Evolutionary conservation across 208 protist species (phyloP).

Genomic region (Crithidia mellificae): DNA sequence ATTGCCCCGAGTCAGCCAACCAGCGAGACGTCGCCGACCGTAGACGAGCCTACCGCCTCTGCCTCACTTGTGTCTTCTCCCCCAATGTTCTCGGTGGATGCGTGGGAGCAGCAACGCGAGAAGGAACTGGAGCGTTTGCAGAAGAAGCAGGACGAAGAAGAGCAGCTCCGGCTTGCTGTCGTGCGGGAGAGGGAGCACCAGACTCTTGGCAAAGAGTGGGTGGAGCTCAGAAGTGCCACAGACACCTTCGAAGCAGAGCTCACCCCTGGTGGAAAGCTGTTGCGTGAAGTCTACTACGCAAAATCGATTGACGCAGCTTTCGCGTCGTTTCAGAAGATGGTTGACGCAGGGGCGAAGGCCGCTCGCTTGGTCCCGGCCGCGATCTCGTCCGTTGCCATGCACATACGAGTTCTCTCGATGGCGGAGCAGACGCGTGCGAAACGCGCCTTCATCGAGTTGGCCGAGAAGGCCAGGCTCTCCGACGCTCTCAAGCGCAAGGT

Average conservation of each 20-base stretch:
- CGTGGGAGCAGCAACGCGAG: conserved; percentile 86
- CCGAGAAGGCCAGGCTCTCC: conserved; percentile 32
- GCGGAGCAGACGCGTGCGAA: conserved; percentile 18
- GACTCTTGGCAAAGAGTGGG: conserved; percentile 72
- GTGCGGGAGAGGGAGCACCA: conserved; percentile 63
- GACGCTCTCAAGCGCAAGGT: conserved; percentile 29
- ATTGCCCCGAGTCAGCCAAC: conserved; percentile 31
- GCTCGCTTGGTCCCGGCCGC: conserved; percentile 27
- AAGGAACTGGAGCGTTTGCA: conserved; percentile 73
- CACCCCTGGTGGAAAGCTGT: conserved; percentile 23
- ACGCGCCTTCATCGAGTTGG: conserved; percentile 19
- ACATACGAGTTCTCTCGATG: conserved; percentile 12
- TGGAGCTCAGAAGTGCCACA: conserved; percentile 20
- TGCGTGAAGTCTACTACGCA: conserved; percentile 34
- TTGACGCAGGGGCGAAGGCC: conserved; percentile 19
- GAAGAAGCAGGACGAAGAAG: conserved; percentile 56
- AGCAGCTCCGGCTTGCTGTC: conserved; percentile 43
- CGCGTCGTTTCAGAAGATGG: conserved; percentile 27
- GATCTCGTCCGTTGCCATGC: conserved; percentile 23
- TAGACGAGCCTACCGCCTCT: background rate
- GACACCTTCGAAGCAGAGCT: conserved; percentile 15
- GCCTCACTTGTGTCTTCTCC: background rate
- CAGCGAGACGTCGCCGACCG: background rate
- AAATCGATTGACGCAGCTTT: conserved; percentile 18
- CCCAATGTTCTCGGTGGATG: conserved; percentile 63